Evolutionary conservation across 805 yeast genomes (phyloP).

Genomic region (Ogataea salicorniae): DNA sequence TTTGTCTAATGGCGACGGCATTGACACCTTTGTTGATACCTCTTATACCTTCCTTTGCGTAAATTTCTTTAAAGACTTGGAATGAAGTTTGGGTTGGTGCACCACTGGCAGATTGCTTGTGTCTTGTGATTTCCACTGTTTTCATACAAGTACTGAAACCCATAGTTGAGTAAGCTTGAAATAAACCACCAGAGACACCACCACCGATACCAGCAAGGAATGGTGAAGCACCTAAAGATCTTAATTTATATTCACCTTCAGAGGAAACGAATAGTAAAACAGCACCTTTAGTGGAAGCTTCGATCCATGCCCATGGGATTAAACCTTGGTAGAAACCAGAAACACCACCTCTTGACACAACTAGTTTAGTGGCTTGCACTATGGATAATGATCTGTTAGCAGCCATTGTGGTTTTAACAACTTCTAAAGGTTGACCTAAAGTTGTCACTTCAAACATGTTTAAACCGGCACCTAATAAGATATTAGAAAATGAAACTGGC

Average conservation of each 20-base stretch:
- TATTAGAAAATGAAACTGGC: slow-evolving; percentile 83
- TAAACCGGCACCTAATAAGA: slow-evolving; percentile 87
- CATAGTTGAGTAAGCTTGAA: slow-evolving; percentile 94
- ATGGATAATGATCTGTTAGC: slow-evolving; percentile 79
- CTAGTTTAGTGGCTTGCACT: slow-evolving; percentile 60
- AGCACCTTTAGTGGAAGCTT: slow-evolving; percentile 98
- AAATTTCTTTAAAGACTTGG: slow-evolving; percentile 83
- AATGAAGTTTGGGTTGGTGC: slow-evolving; percentile 69
- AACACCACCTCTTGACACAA: slow-evolving; percentile 92
- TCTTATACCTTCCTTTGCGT: slow-evolving; percentile 77
- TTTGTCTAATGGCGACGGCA: slow-evolving; percentile 98
- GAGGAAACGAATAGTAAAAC: slow-evolving; percentile 87
- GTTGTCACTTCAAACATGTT: slow-evolving; percentile 92
- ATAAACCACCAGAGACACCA: slow-evolving; percentile 94
- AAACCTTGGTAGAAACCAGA: slow-evolving; percentile 94
- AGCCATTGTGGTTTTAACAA: slow-evolving; percentile 95
- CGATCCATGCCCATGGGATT: slow-evolving; percentile 99
- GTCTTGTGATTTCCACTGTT: slow-evolving; percentile 93
- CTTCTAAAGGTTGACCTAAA: slow-evolving; percentile 96
- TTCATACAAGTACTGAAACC: slow-evolving; percentile 99
- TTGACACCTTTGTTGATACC: slow-evolving; percentile 98
- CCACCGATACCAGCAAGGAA: slow-evolving; percentile 90
- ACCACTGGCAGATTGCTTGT: slow-evolving; percentile 68
- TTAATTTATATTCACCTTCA: slow-evolving; percentile 81
- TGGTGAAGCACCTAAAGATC: slow-evolving; percentile 56